A percentile compares a stretch with the other conserved stretches of the same genome.
phyloP scores from a whole-genome alignment of 176 grass and related monocot species.

The Carex myosuroides region DNA sequence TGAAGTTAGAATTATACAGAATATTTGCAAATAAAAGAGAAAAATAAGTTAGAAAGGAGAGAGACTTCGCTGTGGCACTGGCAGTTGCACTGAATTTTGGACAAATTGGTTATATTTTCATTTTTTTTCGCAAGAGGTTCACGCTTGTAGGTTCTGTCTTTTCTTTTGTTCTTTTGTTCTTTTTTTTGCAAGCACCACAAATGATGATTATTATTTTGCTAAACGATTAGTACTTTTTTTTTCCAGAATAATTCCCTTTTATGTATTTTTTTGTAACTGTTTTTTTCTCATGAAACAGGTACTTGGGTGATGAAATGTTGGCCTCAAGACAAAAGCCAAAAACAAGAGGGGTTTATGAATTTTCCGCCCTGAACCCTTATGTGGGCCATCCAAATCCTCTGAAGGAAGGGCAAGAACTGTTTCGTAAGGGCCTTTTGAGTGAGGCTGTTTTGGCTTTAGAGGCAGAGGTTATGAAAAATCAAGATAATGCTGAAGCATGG shows the following conservation, averaged over 20 bases:
- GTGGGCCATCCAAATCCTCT: constrained; percentile 97
- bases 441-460: constrained; percentile 99
- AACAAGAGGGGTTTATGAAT: constrained; percentile 86
- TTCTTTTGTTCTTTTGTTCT: not conserved
- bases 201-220: not conserved
- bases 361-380: constrained; percentile 86
- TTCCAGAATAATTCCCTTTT: not conserved
- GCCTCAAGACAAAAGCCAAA: constrained; percentile 48
- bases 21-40: constrained; percentile 1
- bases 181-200: not conserved
- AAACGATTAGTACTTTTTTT: not conserved
- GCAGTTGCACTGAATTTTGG: no score
- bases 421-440: constrained; percentile 93
- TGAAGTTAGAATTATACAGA: not conserved
- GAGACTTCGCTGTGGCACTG: not conserved
- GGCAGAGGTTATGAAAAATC: constrained; percentile 96
- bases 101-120: not conserved
- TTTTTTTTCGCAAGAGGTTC: not conserved
- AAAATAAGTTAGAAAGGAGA: not conserved
- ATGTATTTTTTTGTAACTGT: not conserved
- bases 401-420: constrained; percentile 95
- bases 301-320: constrained; percentile 39
- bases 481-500: constrained; percentile 95
- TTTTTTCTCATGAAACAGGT: constrained; percentile 9
- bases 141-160: not conserved